Conservation (phyloP, 2,329 filamentous ascomycete genomes). For the Trichoderma koningii region DNA sequence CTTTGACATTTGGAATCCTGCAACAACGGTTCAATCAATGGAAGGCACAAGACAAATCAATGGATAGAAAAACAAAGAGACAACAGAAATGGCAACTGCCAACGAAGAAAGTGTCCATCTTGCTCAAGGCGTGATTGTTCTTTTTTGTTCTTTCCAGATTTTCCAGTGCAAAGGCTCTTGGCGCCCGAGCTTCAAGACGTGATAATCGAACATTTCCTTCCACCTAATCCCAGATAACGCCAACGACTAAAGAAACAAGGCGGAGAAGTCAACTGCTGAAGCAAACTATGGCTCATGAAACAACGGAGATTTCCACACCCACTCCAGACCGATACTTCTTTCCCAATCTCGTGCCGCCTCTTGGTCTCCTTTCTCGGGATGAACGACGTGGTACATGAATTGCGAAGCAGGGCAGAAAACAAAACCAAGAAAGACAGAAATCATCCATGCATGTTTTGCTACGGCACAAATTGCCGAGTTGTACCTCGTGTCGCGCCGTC, state of each 20-base stretch:
- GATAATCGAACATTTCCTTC: slow-evolving; percentile 20
- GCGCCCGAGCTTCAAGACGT: slow-evolving; percentile 1
- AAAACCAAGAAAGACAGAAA: background rate
- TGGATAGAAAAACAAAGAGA: background rate
- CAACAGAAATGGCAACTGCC: background rate
- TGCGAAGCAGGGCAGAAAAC: background rate
- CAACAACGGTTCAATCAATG: background rate
- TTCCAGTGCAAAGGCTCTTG: background rate
- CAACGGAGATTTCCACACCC: slow-evolving; percentile 9
- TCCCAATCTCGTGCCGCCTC: background rate
- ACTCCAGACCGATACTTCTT: background rate
- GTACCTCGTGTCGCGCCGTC: background rate
- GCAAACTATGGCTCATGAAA: slow-evolving; percentile 17
- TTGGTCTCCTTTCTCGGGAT: background rate
- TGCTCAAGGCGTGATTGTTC: background rate
- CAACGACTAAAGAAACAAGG: slow-evolving; percentile 17
- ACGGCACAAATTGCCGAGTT: background rate
- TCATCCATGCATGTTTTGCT: slow-evolving; percentile 8
- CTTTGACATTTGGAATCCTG: background rate
- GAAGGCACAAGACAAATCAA: background rate
- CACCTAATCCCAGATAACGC: slow-evolving; percentile 24
- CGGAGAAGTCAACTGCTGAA: background rate
- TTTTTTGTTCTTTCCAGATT: background rate
- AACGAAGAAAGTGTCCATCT: background rate
- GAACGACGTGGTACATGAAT: background rate